phyloP scores from a whole-genome alignment of 2,329 filamentous ascomycete species.

The Lecanosticta acicola region DNA sequence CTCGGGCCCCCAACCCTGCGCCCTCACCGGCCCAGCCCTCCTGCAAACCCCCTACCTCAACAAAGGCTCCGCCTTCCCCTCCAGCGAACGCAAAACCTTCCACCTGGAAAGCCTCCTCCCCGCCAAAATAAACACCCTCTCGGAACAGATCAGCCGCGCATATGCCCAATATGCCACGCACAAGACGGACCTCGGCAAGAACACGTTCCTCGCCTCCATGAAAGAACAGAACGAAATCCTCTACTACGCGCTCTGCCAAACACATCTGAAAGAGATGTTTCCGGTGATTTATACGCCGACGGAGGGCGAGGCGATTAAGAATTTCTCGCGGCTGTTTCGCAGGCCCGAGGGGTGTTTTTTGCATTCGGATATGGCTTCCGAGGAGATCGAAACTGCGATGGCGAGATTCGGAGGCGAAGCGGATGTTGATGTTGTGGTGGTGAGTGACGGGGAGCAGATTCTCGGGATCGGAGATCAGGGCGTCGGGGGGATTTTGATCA shows the following conservation, averaged over 20 bases:
- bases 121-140: conserved; percentile 64
- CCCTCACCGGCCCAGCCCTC: conserved; percentile 37
- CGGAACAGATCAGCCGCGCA: conserved; percentile 69
- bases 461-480: conserved; percentile 87
- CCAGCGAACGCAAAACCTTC: conserved; percentile 63
- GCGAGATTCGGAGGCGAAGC: conserved; percentile 63
- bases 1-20: conserved; percentile 8
- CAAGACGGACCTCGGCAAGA: conserved; percentile 66
- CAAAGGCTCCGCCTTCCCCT: conserved; percentile 73
- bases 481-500: conserved; percentile 77
- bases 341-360: conserved; percentile 76
- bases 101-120: conserved; percentile 69
- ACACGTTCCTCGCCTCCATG: conserved; percentile 79
- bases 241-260: conserved; percentile 70
- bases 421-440: conserved; percentile 83
- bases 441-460: conserved; percentile 68
- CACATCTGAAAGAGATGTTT: conserved; percentile 82
- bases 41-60: conserved; percentile 67
- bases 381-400: conserved; percentile 61
- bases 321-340: conserved; percentile 73
- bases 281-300: conserved; percentile 87
- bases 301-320: conserved; percentile 80
- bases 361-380: conserved; percentile 60
- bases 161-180: conserved; percentile 70
- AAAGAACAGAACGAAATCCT: conserved; percentile 81